phyloP scores from a whole-genome alignment of 306 rosid genomes.

The Abrus precatorius region DNA sequence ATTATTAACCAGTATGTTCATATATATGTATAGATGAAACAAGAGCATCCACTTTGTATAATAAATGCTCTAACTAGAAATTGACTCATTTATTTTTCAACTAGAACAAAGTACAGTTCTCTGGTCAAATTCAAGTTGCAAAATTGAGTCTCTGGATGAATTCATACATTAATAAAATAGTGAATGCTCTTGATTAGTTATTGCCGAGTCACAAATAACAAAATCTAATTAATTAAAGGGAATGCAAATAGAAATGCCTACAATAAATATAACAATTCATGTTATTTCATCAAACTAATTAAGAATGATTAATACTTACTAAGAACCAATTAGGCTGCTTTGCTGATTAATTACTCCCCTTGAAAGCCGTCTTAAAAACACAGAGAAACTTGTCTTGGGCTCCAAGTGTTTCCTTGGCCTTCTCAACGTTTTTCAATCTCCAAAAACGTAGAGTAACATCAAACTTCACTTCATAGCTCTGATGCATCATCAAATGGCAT shows the following conservation, averaged over 20 bases:
- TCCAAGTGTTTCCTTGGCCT: constrained; percentile 7
- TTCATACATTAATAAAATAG: background rate
- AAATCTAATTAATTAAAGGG: background rate
- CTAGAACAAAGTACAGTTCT: background rate
- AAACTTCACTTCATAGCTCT: background rate
- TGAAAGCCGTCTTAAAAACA: background rate
- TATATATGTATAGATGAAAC: background rate
- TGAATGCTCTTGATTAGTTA: too few relatives aligned
- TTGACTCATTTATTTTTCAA: background rate
- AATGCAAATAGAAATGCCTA: background rate
- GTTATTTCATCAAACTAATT: background rate
- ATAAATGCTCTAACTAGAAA: background rate
- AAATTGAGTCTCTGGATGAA: background rate
- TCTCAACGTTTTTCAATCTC: background rate
- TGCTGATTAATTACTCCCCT: background rate
- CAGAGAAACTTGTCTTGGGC: background rate
- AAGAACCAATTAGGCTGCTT: constrained; percentile 13
- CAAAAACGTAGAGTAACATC: background rate
- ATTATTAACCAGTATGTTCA: background rate
- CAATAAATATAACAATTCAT: background rate
- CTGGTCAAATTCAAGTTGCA: background rate
- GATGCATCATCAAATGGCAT: constrained; percentile 51
- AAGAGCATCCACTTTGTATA: background rate
- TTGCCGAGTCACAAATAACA: too few relatives aligned
- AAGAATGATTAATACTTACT: constrained; percentile 3